A percentile compares a stretch with the other conserved stretches of the same genome.
phyloP scores from a whole-genome alignment of 768 basidiomycete species.

The Macrocybe gigantea region DNA sequence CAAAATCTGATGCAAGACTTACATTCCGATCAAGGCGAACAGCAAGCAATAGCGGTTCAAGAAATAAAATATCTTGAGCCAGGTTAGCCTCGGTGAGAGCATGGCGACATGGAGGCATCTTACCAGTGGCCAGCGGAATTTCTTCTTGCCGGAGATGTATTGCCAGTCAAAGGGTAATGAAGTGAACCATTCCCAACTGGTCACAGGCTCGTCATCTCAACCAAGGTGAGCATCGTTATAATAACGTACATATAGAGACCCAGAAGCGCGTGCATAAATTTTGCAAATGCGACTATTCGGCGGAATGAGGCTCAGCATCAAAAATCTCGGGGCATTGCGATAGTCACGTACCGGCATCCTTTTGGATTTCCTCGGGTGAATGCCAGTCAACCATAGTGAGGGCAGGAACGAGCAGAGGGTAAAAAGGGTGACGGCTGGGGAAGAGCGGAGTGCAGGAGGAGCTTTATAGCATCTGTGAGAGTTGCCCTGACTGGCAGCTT shows the following conservation, averaged over 20 bases:
- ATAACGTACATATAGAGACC: constrained; percentile 52
- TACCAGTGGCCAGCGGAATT: constrained; percentile 67
- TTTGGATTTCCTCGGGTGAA: constrained; percentile 38
- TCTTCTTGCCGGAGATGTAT: constrained; percentile 47
- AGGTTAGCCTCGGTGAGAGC: neutral
- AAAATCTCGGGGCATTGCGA: neutral
- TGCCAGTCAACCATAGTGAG: constrained; percentile 54
- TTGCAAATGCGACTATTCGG: constrained; percentile 36
- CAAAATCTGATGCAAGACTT: constrained; percentile 18
- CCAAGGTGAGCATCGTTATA: neutral
- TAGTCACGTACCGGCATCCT: constrained; percentile 38
- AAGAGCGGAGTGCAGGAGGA: constrained; percentile 11
- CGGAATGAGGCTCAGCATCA: neutral
- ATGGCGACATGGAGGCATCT: constrained; percentile 3
- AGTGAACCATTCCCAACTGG: constrained; percentile 63
- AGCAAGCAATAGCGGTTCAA: constrained; percentile 60
- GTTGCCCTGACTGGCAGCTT: constrained; percentile 5
- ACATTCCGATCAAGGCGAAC: constrained; percentile 68
- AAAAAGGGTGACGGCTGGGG: constrained; percentile 8
- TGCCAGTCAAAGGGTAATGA: constrained; percentile 64
- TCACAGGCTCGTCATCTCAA: constrained; percentile 6
- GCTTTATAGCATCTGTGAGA: constrained; percentile 2
- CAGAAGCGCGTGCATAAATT: constrained; percentile 54
- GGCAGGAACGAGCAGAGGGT: constrained; percentile 1
- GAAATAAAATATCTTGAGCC: constrained; percentile 58